Evolutionary conservation across 1,284 basidiomycete genomes (phyloP), one percentile per base, ranked within the genome.

Genomic region (Cerrena zonata): DNA sequence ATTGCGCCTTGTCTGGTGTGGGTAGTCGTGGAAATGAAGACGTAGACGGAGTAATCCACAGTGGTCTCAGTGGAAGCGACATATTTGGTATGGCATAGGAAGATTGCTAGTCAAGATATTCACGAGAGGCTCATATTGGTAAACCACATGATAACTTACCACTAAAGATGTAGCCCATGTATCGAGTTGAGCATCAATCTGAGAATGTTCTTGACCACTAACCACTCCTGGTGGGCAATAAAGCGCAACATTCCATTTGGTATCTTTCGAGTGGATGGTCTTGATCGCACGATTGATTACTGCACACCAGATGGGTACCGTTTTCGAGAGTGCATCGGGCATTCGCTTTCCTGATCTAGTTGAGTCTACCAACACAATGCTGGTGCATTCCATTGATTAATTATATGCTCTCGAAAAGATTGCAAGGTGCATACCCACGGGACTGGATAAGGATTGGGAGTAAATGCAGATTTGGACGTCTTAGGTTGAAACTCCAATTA

Each of bases 321-420:
- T 98, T 66, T 98, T 98, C 4, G 90, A 90, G 0, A 98, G 74
- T 0, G 94, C 93, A 61, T 99, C 95, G 0, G 95, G 95, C 57
- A 95, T 88, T 13, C 91, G 84, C 71, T 99, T 98, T 5, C 95
- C 95, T 15, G 91, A 76, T 23, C 94, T 76, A 0, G 95, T 98
- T 0, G 94, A 96, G 63, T 99, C 95, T 2, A 97, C 91, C 0
- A 98, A 69, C 18, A 97, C 73, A 34, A 94, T 70, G 0, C 93
- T 94, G 47, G 21, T 25, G 7, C 3, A 15, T 15, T 18, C 38
- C 18, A 5, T n/a, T n/a, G n/a, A 39, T 24, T 27, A 41, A 2
- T 41, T 21, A 39, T 40, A 2, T 45, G 5, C 37, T 5, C 37
- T 5, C 21, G 3, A 38, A 19, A 30, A 38, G 30, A 12, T 24